phyloP scores from a whole-genome alignment of 495 filamentous ascomycete species.

The Aspergillus bridgeri region DNA sequence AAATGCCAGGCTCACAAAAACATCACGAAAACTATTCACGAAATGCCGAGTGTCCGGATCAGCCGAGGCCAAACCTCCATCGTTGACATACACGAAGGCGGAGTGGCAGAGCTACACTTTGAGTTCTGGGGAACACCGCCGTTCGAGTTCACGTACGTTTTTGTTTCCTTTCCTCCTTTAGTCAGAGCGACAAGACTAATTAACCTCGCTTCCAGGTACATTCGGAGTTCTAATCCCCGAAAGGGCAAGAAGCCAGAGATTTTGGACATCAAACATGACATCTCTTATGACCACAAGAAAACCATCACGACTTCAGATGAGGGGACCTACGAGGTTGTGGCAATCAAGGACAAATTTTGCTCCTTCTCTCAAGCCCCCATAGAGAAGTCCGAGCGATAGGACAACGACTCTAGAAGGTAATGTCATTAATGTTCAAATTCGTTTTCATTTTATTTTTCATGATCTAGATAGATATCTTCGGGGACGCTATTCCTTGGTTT shows the following conservation, averaged over 20 bases:
- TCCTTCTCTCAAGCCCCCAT: constrained; percentile 63
- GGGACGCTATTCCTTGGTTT: neutral
- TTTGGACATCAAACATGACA: constrained; percentile 83
- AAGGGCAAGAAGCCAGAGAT: constrained; percentile 74
- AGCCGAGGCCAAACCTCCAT: constrained; percentile 71
- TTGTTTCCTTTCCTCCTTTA: neutral
- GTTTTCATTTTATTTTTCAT: constrained; percentile 5
- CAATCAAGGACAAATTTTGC: constrained; percentile 90
- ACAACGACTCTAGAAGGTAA: constrained; percentile 20
- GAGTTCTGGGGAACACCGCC: constrained; percentile 93
- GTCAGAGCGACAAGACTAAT: constrained; percentile 11
- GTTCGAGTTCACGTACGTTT: constrained; percentile 83
- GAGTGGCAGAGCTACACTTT: constrained; percentile 86
- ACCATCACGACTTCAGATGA: constrained; percentile 81
- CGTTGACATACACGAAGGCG: constrained; percentile 94
- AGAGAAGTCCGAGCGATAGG: constrained; percentile 40
- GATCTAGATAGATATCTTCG: neutral
- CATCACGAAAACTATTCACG: constrained; percentile 78
- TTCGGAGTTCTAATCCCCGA: constrained; percentile 75
- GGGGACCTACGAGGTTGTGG: constrained; percentile 94
- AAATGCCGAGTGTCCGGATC: constrained; percentile 85
- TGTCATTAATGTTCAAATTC: constrained; percentile 19
- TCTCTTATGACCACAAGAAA: constrained; percentile 75
- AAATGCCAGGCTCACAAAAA: constrained; percentile 73
- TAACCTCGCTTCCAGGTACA: constrained; percentile 54